These are phyloP conservation scores for Coprinopsis strossmayeri DNA, from an alignment of 768 basidiomycete species.

Conservation along the genomic window DNA sequence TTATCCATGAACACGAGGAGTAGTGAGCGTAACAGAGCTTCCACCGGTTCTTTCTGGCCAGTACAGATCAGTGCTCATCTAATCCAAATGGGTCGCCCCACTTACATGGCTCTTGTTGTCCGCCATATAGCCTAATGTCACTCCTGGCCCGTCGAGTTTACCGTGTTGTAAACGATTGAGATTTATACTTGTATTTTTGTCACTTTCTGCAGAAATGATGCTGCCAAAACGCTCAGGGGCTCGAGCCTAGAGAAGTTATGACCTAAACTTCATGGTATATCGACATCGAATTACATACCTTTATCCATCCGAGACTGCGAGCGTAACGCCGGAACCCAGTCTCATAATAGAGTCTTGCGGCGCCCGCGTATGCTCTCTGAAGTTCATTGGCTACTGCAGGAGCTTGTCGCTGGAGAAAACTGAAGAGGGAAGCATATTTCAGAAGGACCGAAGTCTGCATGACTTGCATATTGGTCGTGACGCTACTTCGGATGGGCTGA, in stretches of 20 bases:
- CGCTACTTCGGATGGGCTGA: conserved; percentile 72
- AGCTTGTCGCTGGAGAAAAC: conserved; percentile 81
- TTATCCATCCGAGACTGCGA: conserved; percentile 72
- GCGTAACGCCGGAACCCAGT: conserved; percentile 90
- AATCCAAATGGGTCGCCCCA: neutral
- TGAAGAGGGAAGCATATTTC: conserved; percentile 76
- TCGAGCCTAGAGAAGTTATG: conserved; percentile 41
- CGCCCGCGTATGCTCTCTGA: conserved; percentile 77
- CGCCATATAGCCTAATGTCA: conserved; percentile 81
- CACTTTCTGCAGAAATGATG: conserved; percentile 43
- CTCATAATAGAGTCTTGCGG: conserved; percentile 89
- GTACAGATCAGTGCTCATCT: conserved; percentile 19
- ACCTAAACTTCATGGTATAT: neutral
- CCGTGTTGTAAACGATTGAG: conserved; percentile 57
- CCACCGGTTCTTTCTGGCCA: conserved; percentile 65
- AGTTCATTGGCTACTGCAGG: conserved; percentile 79
- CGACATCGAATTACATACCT: conserved; percentile 33
- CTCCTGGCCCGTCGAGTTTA: conserved; percentile 72
- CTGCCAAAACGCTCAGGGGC: conserved; percentile 63
- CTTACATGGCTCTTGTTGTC: conserved; percentile 73
- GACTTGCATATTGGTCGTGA: conserved; percentile 90
- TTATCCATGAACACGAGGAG: conserved; percentile 93
- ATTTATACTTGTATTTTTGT: conserved; percentile 37
- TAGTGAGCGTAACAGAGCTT: conserved; percentile 80
- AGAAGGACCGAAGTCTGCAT: conserved; percentile 83